A percentile compares a stretch with the other conserved stretches of the same genome.
Conservation (phyloP, 1,139 yeast genomes). For the Candida anutae region DNA sequence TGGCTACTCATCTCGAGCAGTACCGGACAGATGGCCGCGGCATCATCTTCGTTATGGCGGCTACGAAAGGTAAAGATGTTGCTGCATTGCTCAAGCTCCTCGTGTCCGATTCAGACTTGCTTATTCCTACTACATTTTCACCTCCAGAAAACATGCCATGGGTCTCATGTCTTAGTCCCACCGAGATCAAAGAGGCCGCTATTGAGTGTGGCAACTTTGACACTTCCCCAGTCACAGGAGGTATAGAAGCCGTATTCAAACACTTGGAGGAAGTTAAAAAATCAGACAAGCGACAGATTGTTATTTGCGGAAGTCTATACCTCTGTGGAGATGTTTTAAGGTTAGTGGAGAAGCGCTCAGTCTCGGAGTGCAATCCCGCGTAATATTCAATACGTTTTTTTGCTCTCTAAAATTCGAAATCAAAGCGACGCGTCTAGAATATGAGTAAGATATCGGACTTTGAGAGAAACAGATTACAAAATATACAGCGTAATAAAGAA, state of each 20-base stretch:
- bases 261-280: constrained; percentile 10
- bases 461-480: constrained; percentile 59
- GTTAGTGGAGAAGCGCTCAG: constrained; percentile 7
- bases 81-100: constrained; percentile 45
- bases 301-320: constrained; percentile 76
- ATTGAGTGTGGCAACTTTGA: constrained; percentile 18
- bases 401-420: too few species aligned
- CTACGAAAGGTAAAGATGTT: constrained; percentile 67
- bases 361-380: too few species aligned
- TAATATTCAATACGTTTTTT: too few species aligned
- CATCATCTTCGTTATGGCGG: constrained; percentile 60
- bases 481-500: constrained; percentile 35
- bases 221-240: constrained; percentile 4
- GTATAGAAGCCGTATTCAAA: constrained; percentile 13
- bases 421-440: too few species aligned
- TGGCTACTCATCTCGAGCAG: constrained; percentile 31
- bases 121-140: constrained; percentile 58
- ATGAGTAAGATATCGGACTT: constrained; percentile 66
- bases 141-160: constrained; percentile 89
- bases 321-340: constrained; percentile 63
- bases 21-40: constrained; percentile 17
- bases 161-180: constrained; percentile 54
- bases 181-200: constrained; percentile 24
- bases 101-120: constrained; percentile 41
- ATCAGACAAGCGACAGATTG: constrained; percentile 28